A percentile compares a stretch with the other conserved stretches of the same genome.
Conservation (phyloP, 495 filamentous ascomycete genomes). For the Entonaema liquescens region DNA sequence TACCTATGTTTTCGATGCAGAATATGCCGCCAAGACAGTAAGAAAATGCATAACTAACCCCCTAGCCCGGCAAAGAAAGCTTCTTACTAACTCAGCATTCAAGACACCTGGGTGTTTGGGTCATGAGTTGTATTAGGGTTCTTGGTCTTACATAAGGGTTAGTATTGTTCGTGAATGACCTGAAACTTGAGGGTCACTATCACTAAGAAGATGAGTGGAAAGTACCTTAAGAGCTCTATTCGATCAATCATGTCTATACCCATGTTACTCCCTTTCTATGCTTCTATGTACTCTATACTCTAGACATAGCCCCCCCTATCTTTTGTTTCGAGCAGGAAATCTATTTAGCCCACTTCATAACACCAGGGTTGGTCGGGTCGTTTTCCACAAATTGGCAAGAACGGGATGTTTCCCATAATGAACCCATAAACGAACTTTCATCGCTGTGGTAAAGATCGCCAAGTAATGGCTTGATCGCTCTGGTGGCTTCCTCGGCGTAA, state of each 20-base stretch:
- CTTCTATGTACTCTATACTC: not conserved
- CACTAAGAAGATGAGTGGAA: not conserved
- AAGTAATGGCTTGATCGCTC: constrained; percentile 67
- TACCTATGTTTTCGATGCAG: too few species aligned
- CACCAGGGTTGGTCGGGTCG: constrained; percentile 36
- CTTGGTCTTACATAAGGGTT: too few species aligned
- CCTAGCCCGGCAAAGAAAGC: too few species aligned
- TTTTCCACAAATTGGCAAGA: constrained; percentile 38
- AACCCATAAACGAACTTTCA: constrained; percentile 31
- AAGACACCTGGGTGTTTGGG: too few species aligned
- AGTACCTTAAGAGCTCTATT: not conserved
- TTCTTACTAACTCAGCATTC: too few species aligned
- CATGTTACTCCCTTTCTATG: not conserved
- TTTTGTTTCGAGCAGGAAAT: not conserved
- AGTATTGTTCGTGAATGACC: too few species aligned
- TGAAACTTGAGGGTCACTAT: too few species aligned
- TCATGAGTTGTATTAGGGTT: too few species aligned
- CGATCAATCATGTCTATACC: not conserved
- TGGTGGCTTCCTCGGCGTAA: constrained; percentile 69
- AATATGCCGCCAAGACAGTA: too few species aligned
- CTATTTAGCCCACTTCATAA: constrained; percentile 37
- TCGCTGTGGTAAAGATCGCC: constrained; percentile 65
- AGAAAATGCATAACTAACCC: too few species aligned
- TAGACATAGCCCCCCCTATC: not conserved
- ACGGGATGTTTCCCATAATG: constrained; percentile 32